A percentile compares a stretch with the other conserved stretches of the same genome.
These are phyloP conservation scores for Trichoderma sp. DNA, from an alignment of 2,329 filamentous ascomycete genomes.

Conservation along the genomic window DNA sequence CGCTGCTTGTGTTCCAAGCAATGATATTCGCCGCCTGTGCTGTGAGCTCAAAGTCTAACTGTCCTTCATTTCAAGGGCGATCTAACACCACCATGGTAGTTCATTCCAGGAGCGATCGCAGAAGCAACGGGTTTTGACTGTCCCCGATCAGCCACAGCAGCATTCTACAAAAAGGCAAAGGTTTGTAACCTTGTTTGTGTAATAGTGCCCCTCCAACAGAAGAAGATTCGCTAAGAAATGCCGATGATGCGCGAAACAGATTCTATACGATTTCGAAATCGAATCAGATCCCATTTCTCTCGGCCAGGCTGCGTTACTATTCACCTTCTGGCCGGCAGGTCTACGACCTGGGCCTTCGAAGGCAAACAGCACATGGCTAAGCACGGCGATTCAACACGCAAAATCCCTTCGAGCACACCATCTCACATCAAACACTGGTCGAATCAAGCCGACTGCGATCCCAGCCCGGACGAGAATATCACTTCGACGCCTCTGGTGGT, in stretches of 20 bases:
- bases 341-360: not conserved
- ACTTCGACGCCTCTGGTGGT: conserved; percentile 48
- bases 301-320: not conserved
- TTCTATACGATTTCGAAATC: conserved; percentile 16
- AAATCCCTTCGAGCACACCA: conserved; percentile 25
- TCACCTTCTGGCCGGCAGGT: conserved; percentile 10
- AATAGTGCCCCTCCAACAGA: not conserved
- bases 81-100: not conserved
- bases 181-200: not conserved
- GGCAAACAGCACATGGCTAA: not conserved
- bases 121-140: conserved; percentile 14
- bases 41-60: conserved; percentile 2
- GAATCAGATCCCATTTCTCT: conserved; percentile 11
- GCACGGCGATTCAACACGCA: conserved; percentile 18
- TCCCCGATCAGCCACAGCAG: conserved; percentile 7
- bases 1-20: conserved; percentile 22
- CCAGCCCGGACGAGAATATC: conserved; percentile 33
- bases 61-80: not conserved
- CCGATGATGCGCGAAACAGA: not conserved
- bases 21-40: conserved; percentile 24
- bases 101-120: conserved; percentile 11
- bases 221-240: not conserved
- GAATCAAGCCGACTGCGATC: conserved; percentile 15
- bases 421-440: not conserved
- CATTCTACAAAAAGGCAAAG: conserved; percentile 19